Base-by-base conservation (phyloP, 2,329 filamentous ascomycete species). In the Aureobasidium musti region DNA sequence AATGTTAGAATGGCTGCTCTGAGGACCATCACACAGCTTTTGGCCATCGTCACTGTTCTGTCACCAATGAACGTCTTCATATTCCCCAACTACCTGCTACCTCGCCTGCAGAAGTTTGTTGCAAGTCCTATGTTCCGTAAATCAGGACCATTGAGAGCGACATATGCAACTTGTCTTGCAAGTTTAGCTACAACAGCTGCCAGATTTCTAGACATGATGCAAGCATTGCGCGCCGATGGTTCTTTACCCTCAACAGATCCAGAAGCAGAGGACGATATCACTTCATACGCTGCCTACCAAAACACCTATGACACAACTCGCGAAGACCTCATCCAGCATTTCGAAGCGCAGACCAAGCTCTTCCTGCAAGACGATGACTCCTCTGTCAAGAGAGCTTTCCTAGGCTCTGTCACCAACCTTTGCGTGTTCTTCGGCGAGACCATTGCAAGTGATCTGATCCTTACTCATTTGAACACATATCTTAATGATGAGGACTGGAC, bases 401-500 rank as follows among this genome's bases (percentile, higher is more conserved):
- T 99, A 52, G 90, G 90, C 10, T 98, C 95, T 8, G 93, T 99
- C 0, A 90, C 93, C 0, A 91, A 92, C 69, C 83, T 99, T 1
- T 99, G 95, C 75, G 87, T 97, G 71, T 98, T 99, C 77, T 98
- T 99, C 71, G 92, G 92, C 3, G 93, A 91, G 68, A 85, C 89
- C n/a, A 90, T 92, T 73, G 90, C 94, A 1, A 97, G 96, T 75
- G 95, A 99, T 74, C 91, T 99, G n/a, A 88, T 99, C 19, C 81
- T 99, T 26, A 96, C 92, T 37, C 95, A 99, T 79, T 82, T 99
- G 33, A 98, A 98, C 74, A 99, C 95, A 0, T 99, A 99, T 73
- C 80, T 99, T 10, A 99, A 99, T 71, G 95, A 98, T 73, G 87
- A 90, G 49, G 93, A 99, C 75, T 99, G 95, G 95, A 92, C 92